Evolutionary conservation across 805 yeast species (phyloP).

Genomic region (Vanderwaltozyma polyspora): DNA sequence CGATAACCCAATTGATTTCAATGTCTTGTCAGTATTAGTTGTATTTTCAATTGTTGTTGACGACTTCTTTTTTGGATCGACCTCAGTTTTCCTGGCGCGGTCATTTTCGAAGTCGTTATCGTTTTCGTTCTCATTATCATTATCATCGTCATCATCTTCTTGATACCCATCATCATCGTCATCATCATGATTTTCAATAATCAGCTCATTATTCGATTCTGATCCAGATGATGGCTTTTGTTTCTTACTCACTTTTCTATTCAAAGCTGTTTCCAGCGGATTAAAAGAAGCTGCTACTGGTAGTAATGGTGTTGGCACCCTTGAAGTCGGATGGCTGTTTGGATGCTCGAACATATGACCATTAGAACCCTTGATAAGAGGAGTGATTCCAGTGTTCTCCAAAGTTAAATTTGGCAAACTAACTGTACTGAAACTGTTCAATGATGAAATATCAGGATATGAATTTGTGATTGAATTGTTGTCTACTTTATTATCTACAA

Average conservation of each 20-base stretch:
- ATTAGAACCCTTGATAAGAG: conserved; percentile 1
- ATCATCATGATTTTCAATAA: conserved; percentile 11
- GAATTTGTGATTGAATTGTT: not conserved
- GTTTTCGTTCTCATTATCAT: conserved; percentile 1
- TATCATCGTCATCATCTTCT: conserved; percentile 5
- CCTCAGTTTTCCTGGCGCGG: not conserved
- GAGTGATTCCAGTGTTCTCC: conserved; percentile 13
- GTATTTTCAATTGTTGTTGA: too few species aligned
- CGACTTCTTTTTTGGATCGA: too few species aligned
- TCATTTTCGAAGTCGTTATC: not conserved
- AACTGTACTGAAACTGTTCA: conserved; percentile 3
- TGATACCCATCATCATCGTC: conserved; percentile 10
- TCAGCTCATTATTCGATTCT: too few species aligned
- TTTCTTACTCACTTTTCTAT: too few species aligned
- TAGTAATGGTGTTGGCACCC: too few species aligned
- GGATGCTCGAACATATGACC: not conserved
- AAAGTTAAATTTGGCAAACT: conserved; percentile 15
- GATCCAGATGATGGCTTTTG: too few species aligned
- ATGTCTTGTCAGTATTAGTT: too few species aligned
- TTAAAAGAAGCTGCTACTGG: too few species aligned
- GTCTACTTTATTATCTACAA: not conserved
- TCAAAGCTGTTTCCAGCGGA: too few species aligned
- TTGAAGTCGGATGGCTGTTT: not conserved
- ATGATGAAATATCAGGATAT: not conserved
- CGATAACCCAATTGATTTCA: too few species aligned